These are phyloP conservation scores for Ascocoryne sarcoides DNA, from an alignment of 2,329 filamentous ascomycete genomes.

Conservation along the genomic window DNA sequence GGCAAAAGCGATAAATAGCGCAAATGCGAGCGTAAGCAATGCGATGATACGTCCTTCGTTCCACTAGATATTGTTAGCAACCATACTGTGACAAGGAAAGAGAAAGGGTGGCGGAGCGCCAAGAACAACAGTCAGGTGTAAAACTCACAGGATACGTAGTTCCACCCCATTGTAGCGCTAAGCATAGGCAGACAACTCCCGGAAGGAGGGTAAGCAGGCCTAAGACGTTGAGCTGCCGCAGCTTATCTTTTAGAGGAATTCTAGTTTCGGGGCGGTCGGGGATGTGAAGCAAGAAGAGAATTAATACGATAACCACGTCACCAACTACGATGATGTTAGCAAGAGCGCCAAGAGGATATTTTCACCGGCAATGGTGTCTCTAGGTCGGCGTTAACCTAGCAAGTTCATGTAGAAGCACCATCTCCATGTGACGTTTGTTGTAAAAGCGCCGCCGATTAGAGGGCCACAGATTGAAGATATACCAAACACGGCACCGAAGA, in stretches of 20 bases:
- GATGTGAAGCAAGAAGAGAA: slow-evolving; percentile 28
- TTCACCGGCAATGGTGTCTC: not conserved
- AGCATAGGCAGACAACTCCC: slow-evolving; percentile 26
- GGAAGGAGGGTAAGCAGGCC: slow-evolving; percentile 31
- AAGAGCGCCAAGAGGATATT: not conserved
- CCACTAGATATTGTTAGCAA: slow-evolving; percentile 11
- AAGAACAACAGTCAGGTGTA: not conserved
- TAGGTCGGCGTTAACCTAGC: not conserved
- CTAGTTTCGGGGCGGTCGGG: slow-evolving; percentile 16
- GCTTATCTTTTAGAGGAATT: slow-evolving; percentile 26
- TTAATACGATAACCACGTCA: slow-evolving; percentile 26
- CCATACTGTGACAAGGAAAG: too few relatives aligned
- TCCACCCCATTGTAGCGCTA: slow-evolving; percentile 30
- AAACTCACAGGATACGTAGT: slow-evolving; percentile 29
- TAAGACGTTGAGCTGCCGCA: slow-evolving; percentile 35
- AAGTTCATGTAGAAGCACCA: slow-evolving; percentile 32
- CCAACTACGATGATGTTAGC: slow-evolving; percentile 34
- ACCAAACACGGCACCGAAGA: slow-evolving; percentile 19
- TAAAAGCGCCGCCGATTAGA: slow-evolving; percentile 28
- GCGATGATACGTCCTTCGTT: slow-evolving; percentile 23
- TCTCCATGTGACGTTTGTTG: slow-evolving; percentile 29
- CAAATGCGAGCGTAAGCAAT: slow-evolving; percentile 25
- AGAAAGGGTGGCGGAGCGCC: not conserved
- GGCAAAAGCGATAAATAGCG: slow-evolving; percentile 23
- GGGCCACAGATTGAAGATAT: slow-evolving; percentile 23